These are phyloP conservation scores for Dichotomopilus funicola DNA, from an alignment of 2,329 filamentous ascomycete species.

Conservation along the genomic window DNA sequence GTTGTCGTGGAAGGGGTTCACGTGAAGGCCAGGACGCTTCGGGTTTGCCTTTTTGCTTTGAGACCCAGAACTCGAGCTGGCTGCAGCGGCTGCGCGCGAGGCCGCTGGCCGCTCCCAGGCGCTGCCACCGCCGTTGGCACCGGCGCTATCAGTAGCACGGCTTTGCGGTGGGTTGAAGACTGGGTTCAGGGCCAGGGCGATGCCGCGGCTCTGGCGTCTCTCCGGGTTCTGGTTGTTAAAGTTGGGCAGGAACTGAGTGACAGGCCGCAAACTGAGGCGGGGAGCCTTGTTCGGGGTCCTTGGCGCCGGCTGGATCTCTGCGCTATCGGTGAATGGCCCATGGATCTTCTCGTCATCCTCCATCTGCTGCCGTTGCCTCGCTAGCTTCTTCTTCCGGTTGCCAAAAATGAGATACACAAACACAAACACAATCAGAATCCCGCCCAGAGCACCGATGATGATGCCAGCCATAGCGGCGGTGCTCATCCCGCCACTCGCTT, in stretches of 20 bases:
- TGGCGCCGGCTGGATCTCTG: constrained; percentile 28
- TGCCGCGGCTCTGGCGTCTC: constrained; percentile 44
- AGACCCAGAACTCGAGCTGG: constrained; percentile 24
- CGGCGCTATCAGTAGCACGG: constrained; percentile 21
- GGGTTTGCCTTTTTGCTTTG: constrained; percentile 38
- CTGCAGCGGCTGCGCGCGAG: constrained; percentile 22
- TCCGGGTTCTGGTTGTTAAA: constrained; percentile 39
- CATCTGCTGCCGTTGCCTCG: constrained; percentile 40
- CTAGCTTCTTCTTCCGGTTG: constrained; percentile 60
- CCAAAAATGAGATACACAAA: constrained; percentile 66
- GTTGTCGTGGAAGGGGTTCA: constrained; percentile 61
- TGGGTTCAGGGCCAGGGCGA: constrained; percentile 33
- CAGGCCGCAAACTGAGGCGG: constrained; percentile 76
- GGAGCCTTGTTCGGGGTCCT: constrained; percentile 54
- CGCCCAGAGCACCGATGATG: constrained; percentile 71
- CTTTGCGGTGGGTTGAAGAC: constrained; percentile 21
- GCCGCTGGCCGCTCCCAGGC: constrained; percentile 42
- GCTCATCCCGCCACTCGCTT: constrained; percentile 29
- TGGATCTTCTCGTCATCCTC: constrained; percentile 60
- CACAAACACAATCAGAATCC: constrained; percentile 59
- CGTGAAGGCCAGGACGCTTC: constrained; percentile 39
- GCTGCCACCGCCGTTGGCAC: constrained; percentile 24
- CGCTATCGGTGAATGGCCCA: constrained; percentile 32
- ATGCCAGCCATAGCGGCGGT: constrained; percentile 66
- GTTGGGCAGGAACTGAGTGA: constrained; percentile 75